These are phyloP conservation scores for Penicillium sp. DNA, from an alignment of 2,329 filamentous ascomycete genomes.

Conservation along the genomic window DNA sequence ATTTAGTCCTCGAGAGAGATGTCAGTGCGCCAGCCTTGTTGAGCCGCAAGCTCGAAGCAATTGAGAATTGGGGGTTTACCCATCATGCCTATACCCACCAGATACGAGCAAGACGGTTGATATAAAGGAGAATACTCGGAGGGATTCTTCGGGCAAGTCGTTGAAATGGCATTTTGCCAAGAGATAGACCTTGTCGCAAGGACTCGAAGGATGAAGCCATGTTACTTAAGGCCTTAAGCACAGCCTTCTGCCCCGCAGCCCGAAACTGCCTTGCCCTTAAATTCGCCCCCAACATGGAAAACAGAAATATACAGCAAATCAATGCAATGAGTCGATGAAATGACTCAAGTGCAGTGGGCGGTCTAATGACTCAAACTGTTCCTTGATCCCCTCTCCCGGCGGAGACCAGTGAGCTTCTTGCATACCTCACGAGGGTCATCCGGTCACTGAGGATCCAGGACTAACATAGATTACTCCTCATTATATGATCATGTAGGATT, in stretches of 20 bases:
- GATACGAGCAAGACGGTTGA: too few species aligned
- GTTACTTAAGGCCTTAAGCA: neutral
- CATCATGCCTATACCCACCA: neutral
- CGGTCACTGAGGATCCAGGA: neutral
- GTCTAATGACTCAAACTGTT: neutral
- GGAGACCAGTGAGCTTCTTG: neutral
- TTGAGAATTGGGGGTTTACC: neutral
- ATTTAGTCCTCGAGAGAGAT: neutral
- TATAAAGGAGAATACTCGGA: neutral
- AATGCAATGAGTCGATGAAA: neutral
- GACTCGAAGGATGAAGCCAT: neutral
- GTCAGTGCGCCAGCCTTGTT: neutral
- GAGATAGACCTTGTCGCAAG: neutral
- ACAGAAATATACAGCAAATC: neutral
- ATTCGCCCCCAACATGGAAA: neutral
- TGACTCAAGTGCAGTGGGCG: neutral
- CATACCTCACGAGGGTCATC: neutral
- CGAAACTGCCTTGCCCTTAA: neutral
- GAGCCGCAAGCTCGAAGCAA: neutral
- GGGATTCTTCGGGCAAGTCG: neutral
- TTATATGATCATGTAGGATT: neutral
- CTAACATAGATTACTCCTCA: too few species aligned
- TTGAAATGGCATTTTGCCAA: neutral
- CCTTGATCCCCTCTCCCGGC: neutral
- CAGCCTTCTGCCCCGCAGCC: neutral